Base-by-base conservation (phyloP, 495 filamentous ascomycete species). In the Aspergillus avenaceus region DNA sequence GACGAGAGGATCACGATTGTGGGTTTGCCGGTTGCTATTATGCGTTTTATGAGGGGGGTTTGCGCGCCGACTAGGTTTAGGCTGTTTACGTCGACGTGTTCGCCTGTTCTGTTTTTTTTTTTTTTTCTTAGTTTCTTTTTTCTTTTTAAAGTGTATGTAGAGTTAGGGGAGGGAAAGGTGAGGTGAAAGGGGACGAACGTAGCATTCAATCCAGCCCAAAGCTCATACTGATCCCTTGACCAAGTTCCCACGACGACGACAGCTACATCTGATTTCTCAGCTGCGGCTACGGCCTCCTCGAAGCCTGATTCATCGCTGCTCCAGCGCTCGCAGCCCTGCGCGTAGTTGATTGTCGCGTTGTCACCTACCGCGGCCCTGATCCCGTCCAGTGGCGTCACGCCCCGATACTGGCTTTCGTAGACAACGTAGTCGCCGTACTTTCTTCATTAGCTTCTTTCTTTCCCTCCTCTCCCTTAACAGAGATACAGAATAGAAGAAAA, bases 171-270 rank as follows among this genome's bases (percentile, higher is more conserved):
- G n/a, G 36, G 22, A n/a, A 12, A 9, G 19, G 18, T 24, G 25
- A 5, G 23, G 26, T 19, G n/a, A 13, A 37, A 18, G 32, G 8
- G 31, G 36, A 63, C 58, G 54, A 52, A 76, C 64, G 79, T 81
- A 38, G 85, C 84, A 53, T 89, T 88, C 8, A 86, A 56, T 4
- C 83, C 82, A 42, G 68, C 55, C 85, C 84, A 88, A 3, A 88
- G 73, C 55, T 87, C 76, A 23, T 67, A 60, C 58, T 88, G 84
- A 51, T 88, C 85, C 27, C 84, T 76, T n/a, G 78, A 82, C 85
- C 83, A 87, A 24, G 85, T 90, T 34, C 85, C 85, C 0, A 87
- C 84, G 2, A 88, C 72, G 0, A 90, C 83, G 7, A 88, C 74
- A 1, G 86, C 84, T 8, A 87, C 78, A 52, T 88, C 84, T 4